These are phyloP conservation scores for Ammopiptanthus mongolicus DNA, from an alignment of 306 rosid species.

Conservation along the genomic window DNA sequence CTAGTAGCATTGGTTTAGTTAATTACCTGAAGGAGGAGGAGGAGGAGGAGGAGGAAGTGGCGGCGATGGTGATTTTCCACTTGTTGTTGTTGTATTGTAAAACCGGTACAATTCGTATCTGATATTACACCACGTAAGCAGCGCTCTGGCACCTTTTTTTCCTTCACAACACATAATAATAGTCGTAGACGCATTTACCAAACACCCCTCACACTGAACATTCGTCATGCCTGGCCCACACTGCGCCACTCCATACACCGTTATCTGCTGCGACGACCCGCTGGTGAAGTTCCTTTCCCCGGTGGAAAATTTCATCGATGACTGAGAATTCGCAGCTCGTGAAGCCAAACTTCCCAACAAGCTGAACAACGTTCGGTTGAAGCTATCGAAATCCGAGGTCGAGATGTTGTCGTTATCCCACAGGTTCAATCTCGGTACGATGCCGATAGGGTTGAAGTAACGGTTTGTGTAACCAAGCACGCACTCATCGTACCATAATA, in stretches of 20 bases:
- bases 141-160: conserved; percentile 24
- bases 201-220: conserved; percentile 12
- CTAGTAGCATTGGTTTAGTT: not conserved
- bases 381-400: not conserved
- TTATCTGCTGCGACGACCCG: not conserved
- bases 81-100: conserved; percentile 16
- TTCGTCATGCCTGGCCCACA: not conserved
- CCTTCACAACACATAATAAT: conserved; percentile 31
- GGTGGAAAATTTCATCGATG: conserved; percentile 23
- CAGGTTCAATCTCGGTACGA: not conserved
- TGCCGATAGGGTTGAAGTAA: not conserved
- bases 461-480: conserved; percentile 37
- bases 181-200: conserved; percentile 15
- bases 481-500: conserved; percentile 47
- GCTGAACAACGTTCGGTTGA: conserved; percentile 18
- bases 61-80: not conserved
- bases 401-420: not conserved
- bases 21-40: conserved; percentile 7
- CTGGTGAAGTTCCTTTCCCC: not conserved
- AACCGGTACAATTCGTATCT: conserved; percentile 32
- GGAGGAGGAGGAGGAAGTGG: not conserved
- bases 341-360: conserved; percentile 15
- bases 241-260: conserved; percentile 33
- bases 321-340: conserved; percentile 1
- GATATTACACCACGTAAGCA: conserved; percentile 27